These are phyloP conservation scores for Pichia phayaonensis DNA, from an alignment of 805 yeast genomes.

Conservation along the genomic window DNA sequence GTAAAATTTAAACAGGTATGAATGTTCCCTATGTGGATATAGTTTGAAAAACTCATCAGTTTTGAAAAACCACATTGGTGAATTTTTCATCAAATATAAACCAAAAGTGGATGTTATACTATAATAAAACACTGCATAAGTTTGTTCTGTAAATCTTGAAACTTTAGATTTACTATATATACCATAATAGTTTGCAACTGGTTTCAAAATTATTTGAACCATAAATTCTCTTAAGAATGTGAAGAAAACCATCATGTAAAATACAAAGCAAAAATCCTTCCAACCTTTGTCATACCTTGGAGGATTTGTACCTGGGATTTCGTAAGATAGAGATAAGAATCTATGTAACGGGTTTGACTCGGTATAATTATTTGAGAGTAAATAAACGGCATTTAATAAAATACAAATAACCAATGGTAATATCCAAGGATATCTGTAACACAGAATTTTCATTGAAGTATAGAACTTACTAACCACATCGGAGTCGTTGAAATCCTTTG, in stretches of 20 bases:
- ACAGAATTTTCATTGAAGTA: constrained; percentile 51
- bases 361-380: constrained; percentile 50
- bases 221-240: constrained; percentile 85
- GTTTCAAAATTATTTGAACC: constrained; percentile 75
- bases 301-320: constrained; percentile 49
- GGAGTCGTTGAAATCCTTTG: constrained; percentile 33
- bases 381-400: constrained; percentile 35
- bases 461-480: constrained; percentile 50
- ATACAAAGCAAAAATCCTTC: constrained; percentile 73
- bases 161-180: constrained; percentile 48
- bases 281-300: constrained; percentile 74
- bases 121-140: constrained; percentile 76
- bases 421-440: constrained; percentile 64
- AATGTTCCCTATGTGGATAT: constrained; percentile 79
- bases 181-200: constrained; percentile 53
- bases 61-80: constrained; percentile 85
- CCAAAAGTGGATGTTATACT: constrained; percentile 82
- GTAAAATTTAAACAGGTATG: constrained; percentile 63
- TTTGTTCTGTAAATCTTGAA: constrained; percentile 87
- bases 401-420: constrained; percentile 48
- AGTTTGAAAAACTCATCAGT: constrained; percentile 71
- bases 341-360: constrained; percentile 52
- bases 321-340: constrained; percentile 61
- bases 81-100: constrained; percentile 73
- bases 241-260: constrained; percentile 76